A percentile compares a stretch with the other conserved stretches of the same genome.
Conservation (phyloP, 352 stramenopile genomes). For the Paralagenidium karlingii region DNA sequence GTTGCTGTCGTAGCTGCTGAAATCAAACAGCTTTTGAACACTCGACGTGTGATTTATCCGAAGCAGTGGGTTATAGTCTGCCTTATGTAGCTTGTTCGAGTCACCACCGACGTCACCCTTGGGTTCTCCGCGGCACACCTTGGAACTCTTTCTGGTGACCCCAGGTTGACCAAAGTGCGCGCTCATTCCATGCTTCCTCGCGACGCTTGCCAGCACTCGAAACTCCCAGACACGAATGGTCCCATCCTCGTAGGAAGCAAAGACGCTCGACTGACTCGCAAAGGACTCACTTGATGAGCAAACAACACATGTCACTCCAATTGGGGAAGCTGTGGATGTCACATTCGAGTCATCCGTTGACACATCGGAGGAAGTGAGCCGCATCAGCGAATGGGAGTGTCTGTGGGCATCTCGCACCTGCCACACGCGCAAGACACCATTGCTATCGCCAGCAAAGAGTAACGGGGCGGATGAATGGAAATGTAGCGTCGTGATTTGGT, state of each 20-base stretch:
- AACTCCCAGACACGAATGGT: slow-evolving; percentile 12
- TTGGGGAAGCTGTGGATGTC: background rate
- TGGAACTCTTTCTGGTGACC: too few relatives aligned
- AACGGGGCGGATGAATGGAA: slow-evolving; percentile 19
- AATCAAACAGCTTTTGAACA: slow-evolving; percentile 9
- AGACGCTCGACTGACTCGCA: slow-evolving; percentile 5
- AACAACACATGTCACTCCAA: background rate
- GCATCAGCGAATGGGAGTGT: slow-evolving; percentile 15
- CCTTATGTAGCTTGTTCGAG: background rate
- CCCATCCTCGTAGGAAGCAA: slow-evolving; percentile 6
- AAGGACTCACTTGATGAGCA: slow-evolving; percentile 9
- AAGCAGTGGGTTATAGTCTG: slow-evolving; percentile 14
- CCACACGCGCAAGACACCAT: slow-evolving; percentile 29
- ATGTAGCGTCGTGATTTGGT: slow-evolving; percentile 36
- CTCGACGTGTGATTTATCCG: slow-evolving; percentile 16
- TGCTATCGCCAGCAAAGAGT: slow-evolving; percentile 31
- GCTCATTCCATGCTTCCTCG: slow-evolving; percentile 5
- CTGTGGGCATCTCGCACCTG: slow-evolving; percentile 12
- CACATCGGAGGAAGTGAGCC: slow-evolving; percentile 4
- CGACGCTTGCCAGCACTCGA: slow-evolving; percentile 5
- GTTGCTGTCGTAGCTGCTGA: background rate
- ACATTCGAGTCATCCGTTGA: background rate
- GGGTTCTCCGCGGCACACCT: too few relatives aligned
- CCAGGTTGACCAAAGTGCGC: slow-evolving; percentile 9
- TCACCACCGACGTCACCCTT: background rate